These are phyloP conservation scores for Cystobasidium onofrii DNA, from an alignment of 768 basidiomycete species.

Conservation along the genomic window DNA sequence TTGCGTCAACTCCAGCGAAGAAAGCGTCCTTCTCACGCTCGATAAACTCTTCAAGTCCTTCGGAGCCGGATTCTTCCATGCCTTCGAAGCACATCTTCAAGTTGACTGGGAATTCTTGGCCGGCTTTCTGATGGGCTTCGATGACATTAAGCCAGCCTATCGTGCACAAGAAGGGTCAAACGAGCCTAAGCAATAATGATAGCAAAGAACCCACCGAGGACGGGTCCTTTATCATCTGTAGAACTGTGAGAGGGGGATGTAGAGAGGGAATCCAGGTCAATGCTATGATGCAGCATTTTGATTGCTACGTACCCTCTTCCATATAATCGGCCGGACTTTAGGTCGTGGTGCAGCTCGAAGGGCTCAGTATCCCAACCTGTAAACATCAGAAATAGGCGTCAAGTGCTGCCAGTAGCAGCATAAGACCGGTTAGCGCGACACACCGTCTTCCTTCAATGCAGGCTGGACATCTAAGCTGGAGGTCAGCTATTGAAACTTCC, in stretches of 20 bases:
- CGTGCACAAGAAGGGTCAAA: not conserved
- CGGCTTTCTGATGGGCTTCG: constrained; percentile 64
- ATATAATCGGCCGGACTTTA: constrained; percentile 57
- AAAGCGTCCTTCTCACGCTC: constrained; percentile 63
- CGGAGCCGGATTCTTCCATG: constrained; percentile 92
- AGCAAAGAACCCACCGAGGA: constrained; percentile 20
- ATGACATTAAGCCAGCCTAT: constrained; percentile 50
- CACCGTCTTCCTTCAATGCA: constrained; percentile 6
- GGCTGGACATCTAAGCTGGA: not conserved
- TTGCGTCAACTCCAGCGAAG: constrained; percentile 80
- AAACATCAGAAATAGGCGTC: not conserved
- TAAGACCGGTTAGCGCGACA: not conserved
- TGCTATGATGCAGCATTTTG: too few species aligned
- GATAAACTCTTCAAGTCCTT: constrained; percentile 82
- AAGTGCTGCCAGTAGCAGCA: not conserved
- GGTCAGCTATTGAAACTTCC: not conserved
- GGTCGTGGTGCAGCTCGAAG: constrained; percentile 59
- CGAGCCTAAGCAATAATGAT: too few species aligned
- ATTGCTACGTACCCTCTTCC: constrained; percentile 73
- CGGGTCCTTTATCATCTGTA: constrained; percentile 35
- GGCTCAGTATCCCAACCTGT: constrained; percentile 78
- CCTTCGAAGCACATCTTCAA: constrained; percentile 87
- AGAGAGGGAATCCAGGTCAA: too few species aligned
- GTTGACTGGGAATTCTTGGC: constrained; percentile 74
- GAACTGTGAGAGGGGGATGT: not conserved